A percentile compares a stretch with the other conserved stretches of the same genome.
Conservation (phyloP, 108 stramenopile genomes). For the Seminavis robusta region DNA sequence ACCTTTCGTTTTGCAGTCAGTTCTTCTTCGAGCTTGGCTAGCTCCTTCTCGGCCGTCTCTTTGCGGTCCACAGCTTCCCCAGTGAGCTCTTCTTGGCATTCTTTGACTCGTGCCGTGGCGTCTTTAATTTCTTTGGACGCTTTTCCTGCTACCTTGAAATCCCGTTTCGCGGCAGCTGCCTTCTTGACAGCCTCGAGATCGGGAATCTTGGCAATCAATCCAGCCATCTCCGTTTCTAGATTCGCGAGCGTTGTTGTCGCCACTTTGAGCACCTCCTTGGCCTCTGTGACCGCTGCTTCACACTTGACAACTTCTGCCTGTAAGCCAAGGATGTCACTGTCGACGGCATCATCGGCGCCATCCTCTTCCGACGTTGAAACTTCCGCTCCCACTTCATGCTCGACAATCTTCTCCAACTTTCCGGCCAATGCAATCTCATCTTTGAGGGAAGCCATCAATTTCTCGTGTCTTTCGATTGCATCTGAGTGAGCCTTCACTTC, state of each 20-base stretch:
- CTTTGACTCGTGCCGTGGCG: conserved; percentile 52
- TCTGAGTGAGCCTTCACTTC: conserved; percentile 73
- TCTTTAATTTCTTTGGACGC: conserved; percentile 89
- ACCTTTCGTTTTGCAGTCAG: conserved; percentile 50
- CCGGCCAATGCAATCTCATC: conserved; percentile 51
- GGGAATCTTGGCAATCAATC: conserved; percentile 51
- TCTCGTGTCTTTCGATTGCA: conserved; percentile 54
- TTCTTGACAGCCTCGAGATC: conserved; percentile 75
- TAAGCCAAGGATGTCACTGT: conserved; percentile 8
- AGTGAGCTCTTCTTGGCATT: conserved; percentile 51
- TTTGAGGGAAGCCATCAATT: conserved; percentile 46
- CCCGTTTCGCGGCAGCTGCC: conserved; percentile 62
- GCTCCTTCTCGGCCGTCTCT: conserved; percentile 38
- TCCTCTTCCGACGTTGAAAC: conserved; percentile 21
- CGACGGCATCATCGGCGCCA: conserved; percentile 13
- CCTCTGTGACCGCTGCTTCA: conserved; percentile 70
- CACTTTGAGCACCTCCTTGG: conserved; percentile 52
- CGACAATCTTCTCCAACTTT: conserved; percentile 54
- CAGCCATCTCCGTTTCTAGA: conserved; percentile 47
- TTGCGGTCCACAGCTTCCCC: conserved; percentile 55
- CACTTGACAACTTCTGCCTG: conserved; percentile 48
- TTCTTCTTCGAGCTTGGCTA: conserved; percentile 34
- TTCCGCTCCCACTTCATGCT: conserved; percentile 43
- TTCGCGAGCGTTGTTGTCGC: conserved; percentile 34
- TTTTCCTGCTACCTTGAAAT: conserved; percentile 83